Conservation (phyloP, 345 rosid species). For the Salix brachista region DNA sequence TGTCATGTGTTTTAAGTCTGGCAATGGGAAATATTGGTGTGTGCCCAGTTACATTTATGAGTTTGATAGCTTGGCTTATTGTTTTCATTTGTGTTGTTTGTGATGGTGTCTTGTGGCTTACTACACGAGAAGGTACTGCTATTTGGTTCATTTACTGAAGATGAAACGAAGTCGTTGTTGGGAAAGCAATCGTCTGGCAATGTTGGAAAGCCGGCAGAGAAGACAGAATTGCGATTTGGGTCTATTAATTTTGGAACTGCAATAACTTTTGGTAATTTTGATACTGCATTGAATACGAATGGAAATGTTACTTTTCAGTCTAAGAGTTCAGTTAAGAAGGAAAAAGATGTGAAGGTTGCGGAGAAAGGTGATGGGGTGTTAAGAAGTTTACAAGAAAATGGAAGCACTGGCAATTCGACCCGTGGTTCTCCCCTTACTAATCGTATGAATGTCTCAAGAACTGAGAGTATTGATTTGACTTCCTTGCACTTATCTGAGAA, state of each 20-base stretch:
- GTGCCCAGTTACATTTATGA: neutral
- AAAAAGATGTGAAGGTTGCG: conserved; percentile 17
- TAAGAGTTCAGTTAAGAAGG: conserved; percentile 26
- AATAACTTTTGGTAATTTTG: conserved; percentile 37
- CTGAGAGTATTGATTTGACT: conserved; percentile 31
- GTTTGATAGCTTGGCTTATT: neutral
- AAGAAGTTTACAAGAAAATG: conserved; percentile 40
- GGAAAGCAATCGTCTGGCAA: conserved; percentile 36
- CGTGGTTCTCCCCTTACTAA: conserved; percentile 32
- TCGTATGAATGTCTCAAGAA: conserved; percentile 38
- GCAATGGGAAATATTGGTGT: neutral
- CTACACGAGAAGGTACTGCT: conserved; percentile 42
- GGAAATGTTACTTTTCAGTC: conserved; percentile 36
- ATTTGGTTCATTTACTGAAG: conserved; percentile 92
- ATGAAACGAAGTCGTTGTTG: conserved; percentile 65
- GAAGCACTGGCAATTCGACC: conserved; percentile 25
- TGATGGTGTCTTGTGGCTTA: neutral
- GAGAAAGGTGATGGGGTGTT: conserved; percentile 21
- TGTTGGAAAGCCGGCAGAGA: conserved; percentile 38
- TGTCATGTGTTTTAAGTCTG: neutral
- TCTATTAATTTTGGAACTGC: conserved; percentile 37
- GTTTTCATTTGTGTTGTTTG: neutral
- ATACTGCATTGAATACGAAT: conserved; percentile 30
- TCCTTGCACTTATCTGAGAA: conserved; percentile 29
- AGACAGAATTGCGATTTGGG: conserved; percentile 49